Conservation (phyloP, 306 rosid species). For the Mimosa pudica region DNA sequence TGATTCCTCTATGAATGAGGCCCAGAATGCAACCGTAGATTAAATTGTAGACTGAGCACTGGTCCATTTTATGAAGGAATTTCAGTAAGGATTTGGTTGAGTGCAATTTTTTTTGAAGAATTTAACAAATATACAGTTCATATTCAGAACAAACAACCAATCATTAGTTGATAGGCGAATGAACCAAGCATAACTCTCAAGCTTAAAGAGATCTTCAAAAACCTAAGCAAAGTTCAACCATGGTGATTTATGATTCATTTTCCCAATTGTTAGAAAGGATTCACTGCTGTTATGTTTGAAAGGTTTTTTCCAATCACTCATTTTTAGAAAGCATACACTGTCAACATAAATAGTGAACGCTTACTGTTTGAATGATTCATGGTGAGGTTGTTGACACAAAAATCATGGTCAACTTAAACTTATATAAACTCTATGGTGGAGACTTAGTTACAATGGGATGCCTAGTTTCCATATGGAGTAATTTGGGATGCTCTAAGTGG, state of each 20-base stretch:
- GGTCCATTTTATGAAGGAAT: conserved; percentile 1
- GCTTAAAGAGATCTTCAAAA: neutral
- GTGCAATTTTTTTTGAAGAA: neutral
- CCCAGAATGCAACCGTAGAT: neutral
- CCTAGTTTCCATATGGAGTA: neutral
- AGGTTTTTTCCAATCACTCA: neutral
- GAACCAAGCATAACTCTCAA: neutral
- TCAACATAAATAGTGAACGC: neutral
- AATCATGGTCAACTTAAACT: neutral
- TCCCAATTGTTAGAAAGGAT: neutral
- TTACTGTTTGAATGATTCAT: neutral
- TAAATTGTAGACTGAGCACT: neutral
- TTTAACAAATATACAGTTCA: neutral
- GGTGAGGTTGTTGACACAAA: neutral
- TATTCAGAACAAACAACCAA: neutral
- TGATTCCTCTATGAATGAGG: neutral
- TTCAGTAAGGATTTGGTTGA: neutral
- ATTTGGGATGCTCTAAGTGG: neutral
- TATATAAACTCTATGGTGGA: neutral
- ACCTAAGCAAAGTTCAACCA: neutral
- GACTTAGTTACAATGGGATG: neutral
- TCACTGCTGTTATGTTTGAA: neutral
- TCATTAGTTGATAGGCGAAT: neutral
- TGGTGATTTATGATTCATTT: neutral
- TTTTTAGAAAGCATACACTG: neutral